These are phyloP conservation scores for Aspergillus sp. DNA, from an alignment of 2,329 filamentous ascomycete genomes.

Conservation along the genomic window DNA sequence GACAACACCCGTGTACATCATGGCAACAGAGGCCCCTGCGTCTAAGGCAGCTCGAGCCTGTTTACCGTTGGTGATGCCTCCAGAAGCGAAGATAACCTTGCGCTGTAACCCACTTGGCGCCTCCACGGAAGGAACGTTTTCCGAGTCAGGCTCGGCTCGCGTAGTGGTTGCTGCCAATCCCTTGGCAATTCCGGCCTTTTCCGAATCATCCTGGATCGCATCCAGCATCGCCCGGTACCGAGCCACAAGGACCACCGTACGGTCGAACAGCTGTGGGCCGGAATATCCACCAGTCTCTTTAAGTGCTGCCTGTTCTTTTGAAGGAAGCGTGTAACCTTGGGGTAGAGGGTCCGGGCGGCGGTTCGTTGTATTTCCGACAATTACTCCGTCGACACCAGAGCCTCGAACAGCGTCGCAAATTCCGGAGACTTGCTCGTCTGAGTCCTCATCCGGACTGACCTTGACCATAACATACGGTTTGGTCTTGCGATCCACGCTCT, in stretches of 20 bases:
- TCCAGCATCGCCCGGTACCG: slow-evolving; percentile 74
- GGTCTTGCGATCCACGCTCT: slow-evolving; percentile 65
- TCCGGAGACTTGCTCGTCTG: slow-evolving; percentile 77
- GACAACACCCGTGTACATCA: slow-evolving; percentile 80
- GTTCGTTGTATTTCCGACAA: slow-evolving; percentile 97
- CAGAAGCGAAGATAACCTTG: slow-evolving; percentile 90
- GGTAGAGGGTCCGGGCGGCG: slow-evolving; percentile 71
- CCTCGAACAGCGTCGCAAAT: slow-evolving; percentile 82
- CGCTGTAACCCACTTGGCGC: slow-evolving; percentile 21
- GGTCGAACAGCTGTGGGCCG: slow-evolving; percentile 82
- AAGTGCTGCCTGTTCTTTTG: slow-evolving; percentile 66
- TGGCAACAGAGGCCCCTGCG: slow-evolving; percentile 85
- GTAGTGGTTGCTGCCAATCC: slow-evolving; percentile 10
- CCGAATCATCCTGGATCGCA: slow-evolving; percentile 36
- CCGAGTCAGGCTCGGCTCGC: slow-evolving; percentile 22
- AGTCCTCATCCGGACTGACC: slow-evolving; percentile 93
- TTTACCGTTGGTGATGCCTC: slow-evolving; percentile 84
- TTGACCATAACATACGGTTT: slow-evolving; percentile 94
- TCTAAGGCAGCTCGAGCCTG: slow-evolving; percentile 81
- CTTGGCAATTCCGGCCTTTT: slow-evolving; percentile 14
- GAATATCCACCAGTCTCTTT: slow-evolving; percentile 85
- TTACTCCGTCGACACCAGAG: slow-evolving; percentile 89
- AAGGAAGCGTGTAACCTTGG: slow-evolving; percentile 62
- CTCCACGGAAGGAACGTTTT: slow-evolving; percentile 20
- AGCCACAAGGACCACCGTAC: slow-evolving; percentile 74